phyloP scores from a whole-genome alignment of 805 yeast species.

The Nakazawaea anatomiae region DNA sequence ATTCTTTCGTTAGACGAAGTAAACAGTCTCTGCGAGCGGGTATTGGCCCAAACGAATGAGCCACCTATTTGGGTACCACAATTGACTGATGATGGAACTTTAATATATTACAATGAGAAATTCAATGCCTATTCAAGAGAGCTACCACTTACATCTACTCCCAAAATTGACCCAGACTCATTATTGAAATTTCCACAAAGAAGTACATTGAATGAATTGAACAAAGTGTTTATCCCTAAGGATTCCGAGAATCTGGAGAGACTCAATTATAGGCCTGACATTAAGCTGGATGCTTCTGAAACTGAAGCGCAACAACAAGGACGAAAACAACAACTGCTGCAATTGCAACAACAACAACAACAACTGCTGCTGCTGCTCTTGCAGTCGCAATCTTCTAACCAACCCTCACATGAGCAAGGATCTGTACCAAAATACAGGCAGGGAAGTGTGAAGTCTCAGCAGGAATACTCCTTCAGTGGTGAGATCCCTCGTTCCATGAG shows the following conservation, averaged over 20 bases:
- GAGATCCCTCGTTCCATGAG: constrained; percentile 4
- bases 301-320: neutral
- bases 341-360: constrained; percentile 1
- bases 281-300: neutral
- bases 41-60: constrained; percentile 25
- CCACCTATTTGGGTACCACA: constrained; percentile 58
- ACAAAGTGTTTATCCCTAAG: constrained; percentile 1
- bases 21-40: constrained; percentile 1
- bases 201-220: constrained; percentile 1
- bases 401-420: constrained; percentile 11
- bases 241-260: constrained; percentile 3
- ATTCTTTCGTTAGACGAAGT: constrained; percentile 13
- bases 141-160: constrained; percentile 42
- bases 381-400: constrained; percentile 3
- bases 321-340: neutral
- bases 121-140: constrained; percentile 54
- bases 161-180: constrained; percentile 5
- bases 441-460: constrained; percentile 1
- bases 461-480: constrained; percentile 1
- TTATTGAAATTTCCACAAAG: constrained; percentile 6
- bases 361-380: neutral
- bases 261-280: constrained; percentile 4
- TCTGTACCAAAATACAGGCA: constrained; percentile 15
- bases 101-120: constrained; percentile 55
- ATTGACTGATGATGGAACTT: constrained; percentile 46